A percentile compares a stretch with the other conserved stretches of the same genome.
These are phyloP conservation scores for Pleurotus eryngii DNA, from an alignment of 768 basidiomycete genomes.

Conservation along the genomic window DNA sequence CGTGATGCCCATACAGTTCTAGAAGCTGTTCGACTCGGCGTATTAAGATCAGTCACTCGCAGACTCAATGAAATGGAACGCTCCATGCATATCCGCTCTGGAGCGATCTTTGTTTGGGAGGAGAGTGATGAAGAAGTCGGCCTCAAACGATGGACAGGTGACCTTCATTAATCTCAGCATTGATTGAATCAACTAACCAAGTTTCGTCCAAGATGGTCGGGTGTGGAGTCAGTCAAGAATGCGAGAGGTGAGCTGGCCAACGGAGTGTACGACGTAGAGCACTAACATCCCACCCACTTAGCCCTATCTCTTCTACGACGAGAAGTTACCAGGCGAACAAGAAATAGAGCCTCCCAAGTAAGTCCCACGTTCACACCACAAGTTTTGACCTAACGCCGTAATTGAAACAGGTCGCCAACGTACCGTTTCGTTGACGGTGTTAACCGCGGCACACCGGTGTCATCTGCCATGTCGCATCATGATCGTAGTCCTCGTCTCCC, in stretches of 20 bases:
- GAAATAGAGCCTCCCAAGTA: slow-evolving; percentile 28
- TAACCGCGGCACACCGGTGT: slow-evolving; percentile 43
- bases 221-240: slow-evolving; percentile 69
- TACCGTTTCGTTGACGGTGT: slow-evolving; percentile 60
- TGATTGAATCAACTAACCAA: slow-evolving; percentile 2
- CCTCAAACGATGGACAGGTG: slow-evolving; percentile 64
- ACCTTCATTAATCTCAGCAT: background rate
- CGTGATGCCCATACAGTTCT: slow-evolving; percentile 64
- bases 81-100: slow-evolving; percentile 50
- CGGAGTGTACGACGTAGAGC: slow-evolving; percentile 1
- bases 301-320: slow-evolving; percentile 72
- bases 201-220: slow-evolving; percentile 45
- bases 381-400: too few species aligned
- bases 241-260: slow-evolving; percentile 42
- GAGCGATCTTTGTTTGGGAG: slow-evolving; percentile 69
- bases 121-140: slow-evolving; percentile 66
- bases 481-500: slow-evolving; percentile 53
- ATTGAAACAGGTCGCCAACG: slow-evolving; percentile 29
- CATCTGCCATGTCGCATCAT: slow-evolving; percentile 55
- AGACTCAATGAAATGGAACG: slow-evolving; percentile 63
- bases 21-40: slow-evolving; percentile 59
- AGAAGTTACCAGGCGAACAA: slow-evolving; percentile 47
- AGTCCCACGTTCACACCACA: slow-evolving; percentile 8
- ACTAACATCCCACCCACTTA: slow-evolving; percentile 20
- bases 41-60: slow-evolving; percentile 46